Conservation (phyloP, 73 alveolate species). For the Paramecium pentaurelia region DNA sequence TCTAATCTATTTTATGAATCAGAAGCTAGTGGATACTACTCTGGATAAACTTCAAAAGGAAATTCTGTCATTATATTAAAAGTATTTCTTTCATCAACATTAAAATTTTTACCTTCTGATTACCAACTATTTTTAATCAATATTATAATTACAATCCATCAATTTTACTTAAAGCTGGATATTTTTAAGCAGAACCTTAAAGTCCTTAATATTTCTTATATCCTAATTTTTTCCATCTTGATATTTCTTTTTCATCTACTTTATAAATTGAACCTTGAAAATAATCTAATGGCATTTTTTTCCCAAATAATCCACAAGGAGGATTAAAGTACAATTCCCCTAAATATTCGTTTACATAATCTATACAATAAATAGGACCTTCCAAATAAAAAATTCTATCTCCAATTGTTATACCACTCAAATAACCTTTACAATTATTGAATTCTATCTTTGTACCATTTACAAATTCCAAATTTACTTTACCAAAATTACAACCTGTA, state of each 20-base stretch:
- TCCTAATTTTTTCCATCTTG: neutral
- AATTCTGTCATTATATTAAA: conserved; percentile 20
- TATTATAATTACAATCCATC: conserved; percentile 8
- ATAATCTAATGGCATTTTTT: conserved; percentile 2
- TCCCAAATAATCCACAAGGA: conserved; percentile 17
- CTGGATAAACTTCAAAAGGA: neutral
- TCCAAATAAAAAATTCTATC: conserved; percentile 29
- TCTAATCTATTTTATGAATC: conserved; percentile 26
- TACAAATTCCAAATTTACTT: neutral
- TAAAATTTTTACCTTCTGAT: neutral
- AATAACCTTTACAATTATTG: neutral
- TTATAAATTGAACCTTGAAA: neutral
- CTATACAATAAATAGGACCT: neutral
- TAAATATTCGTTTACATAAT: neutral
- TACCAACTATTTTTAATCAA: neutral
- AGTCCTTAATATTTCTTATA: neutral
- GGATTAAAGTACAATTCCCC: conserved; percentile 27
- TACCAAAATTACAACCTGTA: conserved; percentile 41
- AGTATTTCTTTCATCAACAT: neutral
- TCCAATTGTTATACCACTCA: conserved; percentile 37
- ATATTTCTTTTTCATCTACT: neutral
- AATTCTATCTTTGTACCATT: neutral
- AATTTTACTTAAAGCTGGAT: neutral
- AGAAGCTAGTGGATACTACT: conserved; percentile 10
- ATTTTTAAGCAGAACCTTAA: neutral